Percentiles rank a stretch among this genome's conserved stretches.
Conservation (phyloP, 768 basidiomycete species). For the Leucocoprinus leucothites region DNA sequence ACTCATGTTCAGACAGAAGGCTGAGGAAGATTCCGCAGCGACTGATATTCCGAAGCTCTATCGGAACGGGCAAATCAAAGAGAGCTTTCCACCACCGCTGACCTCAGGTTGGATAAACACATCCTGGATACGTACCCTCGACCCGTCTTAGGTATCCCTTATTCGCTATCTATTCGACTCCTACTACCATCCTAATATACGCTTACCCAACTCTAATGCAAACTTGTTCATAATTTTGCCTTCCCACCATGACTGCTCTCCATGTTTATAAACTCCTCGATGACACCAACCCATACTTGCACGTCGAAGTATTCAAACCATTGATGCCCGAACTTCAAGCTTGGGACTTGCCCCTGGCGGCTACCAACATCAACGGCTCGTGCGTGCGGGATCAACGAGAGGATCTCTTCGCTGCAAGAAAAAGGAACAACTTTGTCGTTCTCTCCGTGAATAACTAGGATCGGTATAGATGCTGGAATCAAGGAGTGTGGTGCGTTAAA, state of each 20-base stretch:
- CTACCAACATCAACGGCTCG: conserved; percentile 29
- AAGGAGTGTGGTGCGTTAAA: conserved; percentile 24
- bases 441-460: conserved; percentile 41
- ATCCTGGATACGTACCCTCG: conserved; percentile 25
- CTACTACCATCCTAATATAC: not conserved
- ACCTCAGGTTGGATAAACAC: conserved; percentile 40
- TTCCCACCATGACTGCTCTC: not conserved
- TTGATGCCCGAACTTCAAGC: conserved; percentile 37
- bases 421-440: conserved; percentile 37
- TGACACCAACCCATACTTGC: conserved; percentile 35
- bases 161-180: too few species aligned
- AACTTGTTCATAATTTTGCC: not conserved
- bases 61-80: conserved; percentile 6
- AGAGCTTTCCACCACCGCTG: conserved; percentile 1
- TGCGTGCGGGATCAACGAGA: conserved; percentile 35
- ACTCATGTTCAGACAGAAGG: not conserved
- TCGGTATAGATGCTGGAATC: conserved; percentile 27
- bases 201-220: conserved; percentile 6
- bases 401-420: conserved; percentile 31
- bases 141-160: not conserved
- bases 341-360: conserved; percentile 31
- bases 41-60: conserved; percentile 1
- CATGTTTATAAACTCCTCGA: conserved; percentile 28
- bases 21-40: not conserved
- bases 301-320: conserved; percentile 47